These are phyloP conservation scores for Atkinsonella texensis DNA, from an alignment of 2,329 filamentous ascomycete species.

Conservation along the genomic window DNA sequence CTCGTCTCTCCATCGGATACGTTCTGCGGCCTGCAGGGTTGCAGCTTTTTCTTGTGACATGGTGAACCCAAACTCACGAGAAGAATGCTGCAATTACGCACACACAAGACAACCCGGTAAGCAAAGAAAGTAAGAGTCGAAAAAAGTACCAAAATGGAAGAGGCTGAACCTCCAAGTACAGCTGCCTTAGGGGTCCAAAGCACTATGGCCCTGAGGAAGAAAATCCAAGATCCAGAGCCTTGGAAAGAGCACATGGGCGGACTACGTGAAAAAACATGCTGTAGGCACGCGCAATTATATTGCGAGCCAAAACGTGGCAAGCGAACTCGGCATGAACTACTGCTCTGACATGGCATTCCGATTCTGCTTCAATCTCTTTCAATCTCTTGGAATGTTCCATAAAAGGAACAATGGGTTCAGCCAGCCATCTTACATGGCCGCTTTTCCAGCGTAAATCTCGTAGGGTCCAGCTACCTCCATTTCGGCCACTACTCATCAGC, in stretches of 20 bases:
- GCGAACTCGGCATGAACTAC: neutral
- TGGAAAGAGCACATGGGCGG: neutral
- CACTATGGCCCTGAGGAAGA: neutral
- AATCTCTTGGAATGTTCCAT: neutral
- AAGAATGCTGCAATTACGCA: neutral
- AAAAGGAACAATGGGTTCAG: neutral
- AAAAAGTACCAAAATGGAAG: neutral
- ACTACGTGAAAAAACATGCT: neutral
- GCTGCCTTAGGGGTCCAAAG: neutral
- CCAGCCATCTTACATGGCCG: conserved; percentile 4
- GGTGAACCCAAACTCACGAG: neutral
- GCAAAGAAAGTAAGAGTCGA: neutral
- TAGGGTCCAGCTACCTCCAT: conserved; percentile 5
- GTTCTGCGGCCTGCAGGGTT: conserved; percentile 12
- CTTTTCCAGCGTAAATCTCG: conserved; percentile 2
- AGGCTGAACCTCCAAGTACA: neutral
- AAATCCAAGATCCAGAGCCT: neutral
- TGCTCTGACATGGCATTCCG: neutral
- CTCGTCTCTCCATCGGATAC: conserved; percentile 26
- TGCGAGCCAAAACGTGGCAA: neutral
- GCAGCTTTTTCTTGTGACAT: conserved; percentile 9
- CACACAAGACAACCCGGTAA: neutral
- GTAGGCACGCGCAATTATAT: conserved; percentile 2
- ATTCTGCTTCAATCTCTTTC: neutral
- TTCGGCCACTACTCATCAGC: conserved; percentile 5